Evolutionary conservation across 768 basidiomycete species (phyloP), one percentile per base, ranked within the genome.

Genomic region (Naganishia antarctica): DNA sequence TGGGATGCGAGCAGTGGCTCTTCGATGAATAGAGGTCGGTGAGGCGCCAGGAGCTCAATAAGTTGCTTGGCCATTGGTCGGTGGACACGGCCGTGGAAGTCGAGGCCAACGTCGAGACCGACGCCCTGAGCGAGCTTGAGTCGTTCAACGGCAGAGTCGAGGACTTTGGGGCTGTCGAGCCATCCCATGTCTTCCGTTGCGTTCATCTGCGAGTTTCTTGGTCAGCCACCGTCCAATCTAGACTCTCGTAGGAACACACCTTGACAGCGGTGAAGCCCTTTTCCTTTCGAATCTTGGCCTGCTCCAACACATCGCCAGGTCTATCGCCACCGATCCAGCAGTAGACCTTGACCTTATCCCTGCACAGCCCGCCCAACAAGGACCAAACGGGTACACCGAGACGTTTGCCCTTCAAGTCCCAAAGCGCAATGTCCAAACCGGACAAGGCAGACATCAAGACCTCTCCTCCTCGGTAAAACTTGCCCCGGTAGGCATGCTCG

Each of bases 391-490:
- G 79, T 0, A 85, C 86, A 34, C 85, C 85, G 1, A 87, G 81
- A 34, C 83, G 84, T 77, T 87, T 87, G n/a, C 87, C 87, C 46
- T 62, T 62, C 21, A 68, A 23, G 65, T 61, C 23, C 61, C 62
- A 58, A 67, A 68, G 68, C 23, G 70, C 67, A 29, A 67, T 67
- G 34, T 71, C 74, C 31, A 67, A 70, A 59, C 75, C 76, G n/a
- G 67, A 69, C 50, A 78, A 68, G 37, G 76, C 76, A 31, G 71
- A 85, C 85, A 88, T 88, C 37, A 87, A 77, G 26, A 88, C 87
- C 3, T 84, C 83, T 0, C 86, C 86, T 43, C 85, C 85, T 34
- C 86, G 82, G 74, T 87, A 88, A 76, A 90, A 88, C 34, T 87
- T 78, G n/a, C 81, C 82, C 29, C 85, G 78, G 68, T 85, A 85